Evolutionary conservation across 139 green algal genomes (phyloP), one percentile per base, ranked within the genome.

Genomic region (Chlorella vulgaris): DNA sequence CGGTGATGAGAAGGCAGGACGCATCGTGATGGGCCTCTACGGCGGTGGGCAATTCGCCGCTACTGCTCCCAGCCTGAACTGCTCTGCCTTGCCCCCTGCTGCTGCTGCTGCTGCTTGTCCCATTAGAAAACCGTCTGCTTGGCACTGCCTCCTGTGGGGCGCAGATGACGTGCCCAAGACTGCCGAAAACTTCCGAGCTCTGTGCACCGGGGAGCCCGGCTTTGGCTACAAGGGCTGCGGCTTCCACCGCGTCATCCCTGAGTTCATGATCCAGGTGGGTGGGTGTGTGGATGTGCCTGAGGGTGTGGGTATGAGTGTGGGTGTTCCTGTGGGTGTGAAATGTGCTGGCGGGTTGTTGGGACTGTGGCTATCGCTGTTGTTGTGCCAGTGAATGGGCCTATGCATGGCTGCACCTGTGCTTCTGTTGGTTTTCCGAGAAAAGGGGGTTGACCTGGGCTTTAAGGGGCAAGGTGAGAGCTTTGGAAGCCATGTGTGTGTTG

Each of bases 11-110:
- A 78, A 83, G n/a, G 89, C 87, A 0, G 96, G 95, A 1, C 87
- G 95, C 43, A 91, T 99, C 33, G 91, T 94, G 39, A 85, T 99
- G 53, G 95, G 92, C 24, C 84, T 98, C 6, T 99, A 94, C 75
- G 93, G 93, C 26, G 86, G 86, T 90, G 39, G 55, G 63, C 31
- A 7, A 5, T 8, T 29, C 60, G 38, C 39, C 18, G 38, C 69
- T 10, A 24, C 4, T 24, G 53, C 29, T 1, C 26, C 47, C 21
- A 61, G n/a, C n/a, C 35, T 38, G 21, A 28, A 70, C 78, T 62
- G 8, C 10, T 74, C 22, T 22, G 15, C 66, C 28, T 4, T 71
- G 28, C 4, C 47, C 13, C 36, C 69, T 60, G 7, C 67, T 36
- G 62, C n/a, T 3, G 26, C 33, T n/a, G 6, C 10, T 18, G 47